Evolutionary conservation across 805 yeast genomes (phyloP).

Genomic region (Candida nemodendra): DNA sequence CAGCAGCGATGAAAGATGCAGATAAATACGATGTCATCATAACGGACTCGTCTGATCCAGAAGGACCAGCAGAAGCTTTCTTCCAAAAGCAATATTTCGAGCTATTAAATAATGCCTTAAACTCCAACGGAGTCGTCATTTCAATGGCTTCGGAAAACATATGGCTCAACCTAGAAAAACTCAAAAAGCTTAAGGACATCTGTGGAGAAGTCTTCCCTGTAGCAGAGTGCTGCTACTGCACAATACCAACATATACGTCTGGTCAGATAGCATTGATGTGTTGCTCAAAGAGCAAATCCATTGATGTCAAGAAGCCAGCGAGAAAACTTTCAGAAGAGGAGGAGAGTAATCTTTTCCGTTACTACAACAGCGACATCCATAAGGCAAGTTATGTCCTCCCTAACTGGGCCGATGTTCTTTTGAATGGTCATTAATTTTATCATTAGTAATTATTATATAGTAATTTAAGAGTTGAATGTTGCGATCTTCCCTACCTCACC

Average conservation of each 20-base stretch:
- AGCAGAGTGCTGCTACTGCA: slow-evolving; percentile 70
- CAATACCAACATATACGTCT: slow-evolving; percentile 85
- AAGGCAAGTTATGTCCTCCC: slow-evolving; percentile 75
- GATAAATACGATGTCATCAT: slow-evolving; percentile 77
- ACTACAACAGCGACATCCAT: slow-evolving; percentile 69
- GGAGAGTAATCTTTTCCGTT: slow-evolving; percentile 53
- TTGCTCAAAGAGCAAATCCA: slow-evolving; percentile 55
- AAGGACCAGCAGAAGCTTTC: slow-evolving; percentile 88
- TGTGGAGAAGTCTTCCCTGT: slow-evolving; percentile 57
- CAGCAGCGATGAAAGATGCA: slow-evolving; percentile 33
- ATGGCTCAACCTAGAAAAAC: slow-evolving; percentile 64
- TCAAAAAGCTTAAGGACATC: slow-evolving; percentile 45
- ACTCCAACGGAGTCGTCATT: slow-evolving; percentile 57
- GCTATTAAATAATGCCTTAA: slow-evolving; percentile 61
- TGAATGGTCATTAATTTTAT: slow-evolving; percentile 16
- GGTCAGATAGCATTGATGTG: slow-evolving; percentile 83
- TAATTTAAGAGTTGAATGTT: too few species aligned
- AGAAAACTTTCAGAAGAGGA: slow-evolving; percentile 43
- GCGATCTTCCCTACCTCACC: neutral
- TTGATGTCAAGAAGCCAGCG: slow-evolving; percentile 49
- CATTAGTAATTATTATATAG: too few species aligned
- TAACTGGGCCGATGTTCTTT: slow-evolving; percentile 57
- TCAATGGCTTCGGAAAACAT: slow-evolving; percentile 83
- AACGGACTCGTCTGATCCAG: slow-evolving; percentile 93
- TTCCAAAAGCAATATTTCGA: slow-evolving; percentile 77